phyloP scores from a whole-genome alignment of 2,329 filamentous ascomycete genomes.

The Didymella arachidicola region DNA sequence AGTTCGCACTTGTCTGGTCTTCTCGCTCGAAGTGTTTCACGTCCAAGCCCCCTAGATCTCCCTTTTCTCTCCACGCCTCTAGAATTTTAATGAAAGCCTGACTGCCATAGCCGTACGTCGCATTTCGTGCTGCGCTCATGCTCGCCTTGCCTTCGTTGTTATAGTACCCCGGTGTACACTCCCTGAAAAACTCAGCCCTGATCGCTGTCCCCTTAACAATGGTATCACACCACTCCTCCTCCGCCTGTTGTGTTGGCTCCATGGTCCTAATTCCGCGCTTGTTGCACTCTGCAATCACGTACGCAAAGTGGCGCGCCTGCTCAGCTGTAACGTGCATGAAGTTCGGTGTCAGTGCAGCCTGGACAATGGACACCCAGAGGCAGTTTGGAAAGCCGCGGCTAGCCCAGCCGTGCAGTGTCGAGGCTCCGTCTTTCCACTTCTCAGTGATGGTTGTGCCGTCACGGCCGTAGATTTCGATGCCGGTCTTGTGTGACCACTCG shows the following conservation, averaged over 20 bases:
- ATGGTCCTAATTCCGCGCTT: constrained; percentile 44
- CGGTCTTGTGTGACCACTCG: constrained; percentile 43
- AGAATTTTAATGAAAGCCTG: constrained; percentile 45
- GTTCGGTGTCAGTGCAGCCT: constrained; percentile 35
- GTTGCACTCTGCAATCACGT: constrained; percentile 53
- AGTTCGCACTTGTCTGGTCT: neutral
- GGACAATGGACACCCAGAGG: constrained; percentile 52
- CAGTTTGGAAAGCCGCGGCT: constrained; percentile 63
- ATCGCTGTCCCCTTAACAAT: constrained; percentile 53
- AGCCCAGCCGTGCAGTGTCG: constrained; percentile 62
- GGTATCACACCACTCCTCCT: constrained; percentile 57
- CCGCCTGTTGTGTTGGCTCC: constrained; percentile 57
- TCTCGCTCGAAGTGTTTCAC: constrained; percentile 15
- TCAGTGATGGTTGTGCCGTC: constrained; percentile 55
- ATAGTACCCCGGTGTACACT: constrained; percentile 65
- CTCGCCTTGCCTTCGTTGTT: constrained; percentile 48
- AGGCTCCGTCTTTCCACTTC: constrained; percentile 57
- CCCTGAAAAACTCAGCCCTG: constrained; percentile 50
- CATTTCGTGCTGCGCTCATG: constrained; percentile 31
- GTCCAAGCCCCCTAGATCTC: constrained; percentile 44
- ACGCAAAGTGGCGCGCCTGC: constrained; percentile 54
- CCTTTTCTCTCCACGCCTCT: constrained; percentile 42
- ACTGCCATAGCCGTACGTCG: constrained; percentile 42
- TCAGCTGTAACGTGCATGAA: constrained; percentile 38
- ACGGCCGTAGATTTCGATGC: constrained; percentile 55